Base-by-base conservation (phyloP, 2,329 filamentous ascomycete genomes). In the Cercospora canescens region DNA sequence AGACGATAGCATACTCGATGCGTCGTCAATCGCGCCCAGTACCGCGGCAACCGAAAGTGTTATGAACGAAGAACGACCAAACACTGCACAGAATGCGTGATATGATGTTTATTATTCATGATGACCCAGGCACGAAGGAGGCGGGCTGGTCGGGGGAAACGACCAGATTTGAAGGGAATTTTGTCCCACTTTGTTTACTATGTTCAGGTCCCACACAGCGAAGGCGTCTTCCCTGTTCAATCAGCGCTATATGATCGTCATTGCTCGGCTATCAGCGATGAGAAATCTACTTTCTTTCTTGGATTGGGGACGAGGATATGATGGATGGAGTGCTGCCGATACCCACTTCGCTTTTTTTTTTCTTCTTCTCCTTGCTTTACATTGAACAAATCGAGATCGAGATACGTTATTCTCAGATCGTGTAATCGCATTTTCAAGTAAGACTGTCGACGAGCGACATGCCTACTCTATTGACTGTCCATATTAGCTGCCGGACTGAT, bases 31-130 rank as follows among this genome's bases (percentile, higher is more conserved):
- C 54, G 65, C 56, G 4, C 61, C 65, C 16, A 67, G 65, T 37
- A 67, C 65, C 18, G 58, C 62, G 24, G 56, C 63, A 14, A 65
- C 65, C 28, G 65, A 61, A 34, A 60, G 59, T 32, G 65, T 61
- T 18, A 32, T 58, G 9, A 61, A 64, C 30, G 57, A 64, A 48
- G 56, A 61, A 62, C 65, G 56, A 34, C 35, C 59, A 35, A 39
- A 57, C 35, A 54, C 60, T 45, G 61, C 61, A 56, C 50, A 64
- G 32, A 66, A 66, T 41, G 65, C 37, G 28, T 67, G 52, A 60
- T 35, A 34, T 56, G 45, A 50, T 39, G 54, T 61, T 56, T 34
- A 34, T 41, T 52, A 55, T 50, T 28, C 28, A 50, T 24, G 30
- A 63, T 50, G 50, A 28, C 21, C 11, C 35, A 35, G 57, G 35